phyloP scores from a whole-genome alignment of 805 yeast genomes.

The Maudiozyma turicensis region DNA sequence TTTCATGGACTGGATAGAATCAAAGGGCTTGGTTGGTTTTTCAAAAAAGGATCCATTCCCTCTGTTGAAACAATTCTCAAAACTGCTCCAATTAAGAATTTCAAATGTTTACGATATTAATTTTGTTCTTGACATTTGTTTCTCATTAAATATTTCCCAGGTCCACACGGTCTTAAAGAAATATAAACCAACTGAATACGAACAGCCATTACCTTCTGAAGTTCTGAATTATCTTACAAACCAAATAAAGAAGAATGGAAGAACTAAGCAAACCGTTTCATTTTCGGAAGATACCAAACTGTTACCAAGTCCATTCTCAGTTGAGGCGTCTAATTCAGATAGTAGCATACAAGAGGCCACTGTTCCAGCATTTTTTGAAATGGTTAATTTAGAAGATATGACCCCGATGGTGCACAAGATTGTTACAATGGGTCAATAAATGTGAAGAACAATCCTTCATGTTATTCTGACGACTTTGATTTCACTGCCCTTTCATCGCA shows the following conservation, averaged over 20 bases:
- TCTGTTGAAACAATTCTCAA: conserved; percentile 6
- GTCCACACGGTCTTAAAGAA: conserved; percentile 9
- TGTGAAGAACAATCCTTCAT: too few relatives aligned
- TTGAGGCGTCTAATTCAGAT: too few relatives aligned
- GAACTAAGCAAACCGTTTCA: background rate
- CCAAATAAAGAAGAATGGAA: conserved; percentile 4
- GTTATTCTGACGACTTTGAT: too few relatives aligned
- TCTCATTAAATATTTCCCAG: conserved; percentile 6
- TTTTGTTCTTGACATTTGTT: conserved; percentile 9
- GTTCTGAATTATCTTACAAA: conserved; percentile 7
- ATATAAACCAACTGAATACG: conserved; percentile 7
- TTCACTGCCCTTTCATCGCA: too few relatives aligned
- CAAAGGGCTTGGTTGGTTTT: background rate
- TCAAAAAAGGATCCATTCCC: background rate
- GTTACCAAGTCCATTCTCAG: background rate
- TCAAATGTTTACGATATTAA: conserved; percentile 6
- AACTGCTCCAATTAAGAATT: conserved; percentile 11
- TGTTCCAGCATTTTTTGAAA: background rate
- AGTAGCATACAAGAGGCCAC: background rate
- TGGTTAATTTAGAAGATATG: background rate
- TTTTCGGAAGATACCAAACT: background rate
- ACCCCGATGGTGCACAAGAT: background rate
- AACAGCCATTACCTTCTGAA: conserved; percentile 7
- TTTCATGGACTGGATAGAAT: conserved; percentile 6
- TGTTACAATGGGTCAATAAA: background rate